phyloP scores from a whole-genome alignment of 805 yeast genomes.

The Pichia paraexigua region DNA sequence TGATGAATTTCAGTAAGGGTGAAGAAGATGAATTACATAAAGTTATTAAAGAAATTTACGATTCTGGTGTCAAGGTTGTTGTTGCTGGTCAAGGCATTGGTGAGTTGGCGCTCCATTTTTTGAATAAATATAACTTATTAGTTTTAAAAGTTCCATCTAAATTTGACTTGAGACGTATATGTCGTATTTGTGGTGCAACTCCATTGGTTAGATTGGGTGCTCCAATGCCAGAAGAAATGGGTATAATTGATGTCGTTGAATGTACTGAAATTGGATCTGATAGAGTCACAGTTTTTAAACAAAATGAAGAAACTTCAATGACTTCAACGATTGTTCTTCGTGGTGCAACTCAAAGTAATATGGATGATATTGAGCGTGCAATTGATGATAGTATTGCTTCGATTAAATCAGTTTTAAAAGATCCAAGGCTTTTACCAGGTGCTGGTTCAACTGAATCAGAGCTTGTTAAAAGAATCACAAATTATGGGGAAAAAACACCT shows the following conservation, averaged over 20 bases:
- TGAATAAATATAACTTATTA: constrained; percentile 77
- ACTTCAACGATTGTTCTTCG: constrained; percentile 91
- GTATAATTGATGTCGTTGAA: constrained; percentile 78
- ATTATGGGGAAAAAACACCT: constrained; percentile 88
- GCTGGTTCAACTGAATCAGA: constrained; percentile 96
- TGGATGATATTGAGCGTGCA: constrained; percentile 95
- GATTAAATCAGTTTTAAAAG: constrained; percentile 81
- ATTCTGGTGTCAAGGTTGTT: constrained; percentile 79
- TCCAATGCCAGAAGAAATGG: constrained; percentile 92
- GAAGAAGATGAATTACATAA: constrained; percentile 91
- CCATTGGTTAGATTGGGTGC: constrained; percentile 93
- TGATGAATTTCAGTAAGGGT: constrained; percentile 92
- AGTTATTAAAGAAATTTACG: constrained; percentile 72
- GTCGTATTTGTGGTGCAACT: constrained; percentile 96
- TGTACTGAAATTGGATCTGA: constrained; percentile 96
- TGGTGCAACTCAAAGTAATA: constrained; percentile 90
- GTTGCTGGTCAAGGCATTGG: constrained; percentile 94
- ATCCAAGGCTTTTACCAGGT: constrained; percentile 78
- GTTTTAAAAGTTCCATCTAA: constrained; percentile 88
- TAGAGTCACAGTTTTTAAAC: constrained; percentile 89
- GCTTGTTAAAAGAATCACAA: constrained; percentile 67
- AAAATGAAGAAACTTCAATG: constrained; percentile 55
- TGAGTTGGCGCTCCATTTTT: constrained; percentile 85
- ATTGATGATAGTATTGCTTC: constrained; percentile 95
- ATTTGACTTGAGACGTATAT: constrained; percentile 86